Evolutionary conservation across 2,329 filamentous ascomycete genomes (phyloP).

Genomic region (Venturia asperata): DNA sequence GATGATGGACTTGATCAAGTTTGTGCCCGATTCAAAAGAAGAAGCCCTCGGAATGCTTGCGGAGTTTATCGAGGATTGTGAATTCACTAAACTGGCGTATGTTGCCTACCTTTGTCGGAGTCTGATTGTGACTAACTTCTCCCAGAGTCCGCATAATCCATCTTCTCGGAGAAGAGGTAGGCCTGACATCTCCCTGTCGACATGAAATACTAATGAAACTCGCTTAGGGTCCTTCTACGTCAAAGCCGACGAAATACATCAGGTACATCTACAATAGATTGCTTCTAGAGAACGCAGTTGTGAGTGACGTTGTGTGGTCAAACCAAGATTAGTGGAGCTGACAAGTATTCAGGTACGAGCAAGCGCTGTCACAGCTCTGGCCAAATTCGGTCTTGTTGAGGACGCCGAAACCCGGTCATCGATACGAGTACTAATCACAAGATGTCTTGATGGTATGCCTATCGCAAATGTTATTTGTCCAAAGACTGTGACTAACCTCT

Average conservation of each 20-base stretch:
- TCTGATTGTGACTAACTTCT: neutral
- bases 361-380: conserved; percentile 87
- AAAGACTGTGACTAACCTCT: neutral
- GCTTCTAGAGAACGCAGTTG: conserved; percentile 92
- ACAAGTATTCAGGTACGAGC: conserved; percentile 53
- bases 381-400: conserved; percentile 94
- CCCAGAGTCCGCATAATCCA: conserved; percentile 74
- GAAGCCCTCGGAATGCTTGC: conserved; percentile 85
- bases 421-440: conserved; percentile 82
- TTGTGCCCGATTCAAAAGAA: conserved; percentile 79
- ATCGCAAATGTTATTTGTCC: neutral
- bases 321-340: neutral
- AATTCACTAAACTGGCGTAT: conserved; percentile 87
- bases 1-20: conserved; percentile 99
- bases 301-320: neutral
- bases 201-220: neutral
- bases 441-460: conserved; percentile 63
- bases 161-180: conserved; percentile 71
- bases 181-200: neutral
- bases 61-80: conserved; percentile 98
- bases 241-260: conserved; percentile 96
- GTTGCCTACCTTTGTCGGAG: neutral
- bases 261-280: conserved; percentile 99
- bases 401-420: conserved; percentile 95
- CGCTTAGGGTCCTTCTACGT: conserved; percentile 70